Percentiles rank a stretch among this genome's conserved stretches.
phyloP scores from a whole-genome alignment of 2,329 filamentous ascomycete genomes.

The Arachnomyces sp. region DNA sequence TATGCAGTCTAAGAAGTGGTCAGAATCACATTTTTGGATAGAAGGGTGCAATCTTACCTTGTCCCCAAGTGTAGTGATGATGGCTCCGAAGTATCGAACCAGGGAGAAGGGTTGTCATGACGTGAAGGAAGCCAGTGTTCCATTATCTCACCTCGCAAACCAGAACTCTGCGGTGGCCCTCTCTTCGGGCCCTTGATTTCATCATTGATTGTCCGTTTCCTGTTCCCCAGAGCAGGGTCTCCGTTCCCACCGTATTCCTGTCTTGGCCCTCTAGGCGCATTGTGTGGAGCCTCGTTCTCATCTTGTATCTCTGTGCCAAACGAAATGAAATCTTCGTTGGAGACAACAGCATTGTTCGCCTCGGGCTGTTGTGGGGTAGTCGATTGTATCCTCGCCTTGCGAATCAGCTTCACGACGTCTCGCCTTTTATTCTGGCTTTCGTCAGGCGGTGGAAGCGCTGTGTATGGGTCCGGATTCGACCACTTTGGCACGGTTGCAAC shows the following conservation, averaged over 20 bases:
- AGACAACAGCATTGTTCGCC: conserved; percentile 47
- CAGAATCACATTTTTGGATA: conserved; percentile 6
- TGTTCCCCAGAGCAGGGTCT: conserved; percentile 49
- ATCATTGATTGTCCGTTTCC: conserved; percentile 68
- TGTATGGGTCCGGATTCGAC: conserved; percentile 96
- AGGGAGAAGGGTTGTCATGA: conserved; percentile 48
- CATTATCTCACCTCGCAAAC: conserved; percentile 43
- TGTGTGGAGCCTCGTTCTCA: conserved; percentile 28
- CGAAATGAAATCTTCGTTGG: conserved; percentile 78
- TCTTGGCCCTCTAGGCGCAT: conserved; percentile 30
- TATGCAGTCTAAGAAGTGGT: conserved; percentile 59
- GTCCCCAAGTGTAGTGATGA: conserved; percentile 23
- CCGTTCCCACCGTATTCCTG: conserved; percentile 18
- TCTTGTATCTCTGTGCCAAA: conserved; percentile 58
- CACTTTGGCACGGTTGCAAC: conserved; percentile 56
- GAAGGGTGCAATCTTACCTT: conserved; percentile 19
- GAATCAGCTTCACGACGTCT: conserved; percentile 83
- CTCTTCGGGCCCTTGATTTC: conserved; percentile 45
- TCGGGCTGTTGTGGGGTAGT: conserved; percentile 41
- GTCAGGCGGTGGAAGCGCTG: conserved; percentile 70
- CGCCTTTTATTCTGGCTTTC: conserved; percentile 65
- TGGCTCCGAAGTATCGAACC: conserved; percentile 38
- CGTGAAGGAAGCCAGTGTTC: conserved; percentile 44
- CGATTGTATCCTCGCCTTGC: conserved; percentile 69
- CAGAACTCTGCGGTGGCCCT: conserved; percentile 43